These are phyloP conservation scores for Carpinus viminea DNA, from an alignment of 306 rosid genomes.

Conservation along the genomic window DNA sequence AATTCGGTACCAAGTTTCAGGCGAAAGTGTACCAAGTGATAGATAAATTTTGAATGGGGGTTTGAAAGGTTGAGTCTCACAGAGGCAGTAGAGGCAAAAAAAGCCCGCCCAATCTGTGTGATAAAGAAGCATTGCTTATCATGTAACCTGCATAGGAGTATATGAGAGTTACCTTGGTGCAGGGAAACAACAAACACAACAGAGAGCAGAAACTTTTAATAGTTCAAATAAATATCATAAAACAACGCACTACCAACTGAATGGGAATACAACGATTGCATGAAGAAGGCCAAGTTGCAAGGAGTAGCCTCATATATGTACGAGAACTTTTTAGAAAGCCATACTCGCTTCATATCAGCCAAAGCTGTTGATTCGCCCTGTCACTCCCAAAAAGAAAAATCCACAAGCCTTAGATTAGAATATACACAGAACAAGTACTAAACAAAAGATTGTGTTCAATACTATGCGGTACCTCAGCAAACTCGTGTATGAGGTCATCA, in stretches of 20 bases:
- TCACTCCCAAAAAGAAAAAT: slow-evolving; percentile 23
- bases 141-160: slow-evolving; percentile 60
- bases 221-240: neutral
- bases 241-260: slow-evolving; percentile 52
- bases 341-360: slow-evolving; percentile 69
- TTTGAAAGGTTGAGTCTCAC: slow-evolving; percentile 84
- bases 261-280: slow-evolving; percentile 83
- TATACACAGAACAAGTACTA: neutral
- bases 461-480: slow-evolving; percentile 42
- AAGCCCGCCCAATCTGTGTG: slow-evolving; percentile 70
- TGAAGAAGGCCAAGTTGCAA: slow-evolving; percentile 71
- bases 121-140: slow-evolving; percentile 46
- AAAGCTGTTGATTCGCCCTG: slow-evolving; percentile 64
- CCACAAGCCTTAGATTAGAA: neutral
- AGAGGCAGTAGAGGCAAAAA: slow-evolving; percentile 81
- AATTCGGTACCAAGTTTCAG: neutral
- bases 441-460: neutral
- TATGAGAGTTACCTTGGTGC: slow-evolving; percentile 12
- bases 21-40: slow-evolving; percentile 60
- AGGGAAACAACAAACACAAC: slow-evolving; percentile 1
- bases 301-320: slow-evolving; percentile 78
- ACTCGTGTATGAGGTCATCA: slow-evolving; percentile 70
- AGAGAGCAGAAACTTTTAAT: slow-evolving; percentile 1
- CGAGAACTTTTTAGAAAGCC: slow-evolving; percentile 80
- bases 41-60: slow-evolving; percentile 74